phyloP scores from a whole-genome alignment of 305 asterid species.

The Rubia balearica region DNA sequence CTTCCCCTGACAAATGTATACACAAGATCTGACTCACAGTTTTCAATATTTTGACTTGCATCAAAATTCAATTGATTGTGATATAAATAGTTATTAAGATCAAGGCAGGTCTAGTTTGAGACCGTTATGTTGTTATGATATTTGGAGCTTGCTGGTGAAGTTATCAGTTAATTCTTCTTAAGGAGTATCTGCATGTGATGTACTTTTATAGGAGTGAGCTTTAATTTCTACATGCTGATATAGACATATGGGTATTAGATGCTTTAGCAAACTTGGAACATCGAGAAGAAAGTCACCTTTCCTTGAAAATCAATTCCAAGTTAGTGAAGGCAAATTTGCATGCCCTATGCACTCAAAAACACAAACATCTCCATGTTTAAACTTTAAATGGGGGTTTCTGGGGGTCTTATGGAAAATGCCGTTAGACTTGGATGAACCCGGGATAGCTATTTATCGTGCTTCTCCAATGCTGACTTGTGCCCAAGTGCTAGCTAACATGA shows the following conservation, averaged over 20 bases:
- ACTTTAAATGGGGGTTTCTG: no score
- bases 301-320: background rate
- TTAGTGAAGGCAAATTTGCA: background rate
- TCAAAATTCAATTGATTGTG: background rate
- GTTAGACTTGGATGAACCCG: background rate
- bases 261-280: background rate
- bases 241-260: background rate
- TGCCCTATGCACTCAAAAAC: background rate
- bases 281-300: background rate
- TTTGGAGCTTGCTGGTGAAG: background rate
- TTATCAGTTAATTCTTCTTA: background rate
- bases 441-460: background rate
- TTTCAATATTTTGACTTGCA: background rate
- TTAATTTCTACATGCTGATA: background rate
- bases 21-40: background rate
- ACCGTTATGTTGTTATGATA: background rate
- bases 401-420: no score
- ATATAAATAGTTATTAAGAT: background rate
- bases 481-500: constrained; percentile 3
- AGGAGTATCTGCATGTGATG: background rate
- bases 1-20: background rate
- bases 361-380: no score
- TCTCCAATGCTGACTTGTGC: background rate
- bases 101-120: background rate
- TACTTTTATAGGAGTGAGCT: background rate